Evolutionary conservation across 495 filamentous ascomycete genomes (phyloP), one percentile per base, ranked within the genome.

Genomic region (Podospora australis): DNA sequence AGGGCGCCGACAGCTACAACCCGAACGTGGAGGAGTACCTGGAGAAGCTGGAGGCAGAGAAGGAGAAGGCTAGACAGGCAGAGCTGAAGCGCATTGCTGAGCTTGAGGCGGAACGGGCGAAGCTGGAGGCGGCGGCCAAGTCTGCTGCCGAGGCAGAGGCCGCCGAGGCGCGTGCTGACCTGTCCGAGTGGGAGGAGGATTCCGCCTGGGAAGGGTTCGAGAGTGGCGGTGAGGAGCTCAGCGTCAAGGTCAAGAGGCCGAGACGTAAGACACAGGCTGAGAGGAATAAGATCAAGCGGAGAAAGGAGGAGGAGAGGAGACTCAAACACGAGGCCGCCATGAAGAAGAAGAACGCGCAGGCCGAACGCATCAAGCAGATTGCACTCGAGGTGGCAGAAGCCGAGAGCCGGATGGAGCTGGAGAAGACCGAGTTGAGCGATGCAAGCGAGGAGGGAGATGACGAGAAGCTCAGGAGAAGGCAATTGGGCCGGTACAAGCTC

Each of bases 1-100:
- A 79, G 14, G 87, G 81, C 2, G 90, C 87, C 34, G 84, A 79
- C 59, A 94, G 87, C 61, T 98, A 98, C 65, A 98, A 98, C 57
- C 92, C 92, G 0, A 70, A 73, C 6, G 92, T 91, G 48, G 74
- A 80, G 48, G 88, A 95, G 42, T 98, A 91, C 77, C 81, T 87
- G 46, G 71, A 75, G 9, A 77, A 91, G 4, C 68, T 95, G 32
- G 73, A 77, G 16, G 74, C 78, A 23, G 86, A 89, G 61, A 87
- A 88, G 22, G 73, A 80, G 43, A 84, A 85, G 65, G 91, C 83
- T 24, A 78, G 96, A 2, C 82, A 82, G 48, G 78, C 81, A 2
- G 94, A 97, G 66, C 78, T 80, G 66, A 83, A 86, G 62, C 82
- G 91, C 16, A 66, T 91, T 16, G 76, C 72, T 28, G 82, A 80